phyloP scores from a whole-genome alignment of 495 filamentous ascomycete genomes.

The Penicillium alfredii region DNA sequence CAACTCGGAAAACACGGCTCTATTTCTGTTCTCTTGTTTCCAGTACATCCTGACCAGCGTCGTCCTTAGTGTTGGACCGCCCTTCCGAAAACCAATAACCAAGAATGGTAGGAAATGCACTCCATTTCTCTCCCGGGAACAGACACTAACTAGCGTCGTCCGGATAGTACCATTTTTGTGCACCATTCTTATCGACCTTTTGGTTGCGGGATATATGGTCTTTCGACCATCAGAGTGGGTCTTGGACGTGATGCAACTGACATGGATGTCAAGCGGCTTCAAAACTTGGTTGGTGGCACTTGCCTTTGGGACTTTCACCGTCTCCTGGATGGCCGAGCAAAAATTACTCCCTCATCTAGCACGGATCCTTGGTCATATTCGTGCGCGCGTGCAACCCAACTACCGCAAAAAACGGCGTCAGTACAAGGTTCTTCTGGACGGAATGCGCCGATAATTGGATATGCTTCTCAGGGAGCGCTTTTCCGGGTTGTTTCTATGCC shows the following conservation, averaged over 20 bases:
- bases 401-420: conserved; percentile 70
- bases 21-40: conserved; percentile 87
- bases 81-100: conserved; percentile 76
- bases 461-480: no score
- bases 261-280: conserved; percentile 63
- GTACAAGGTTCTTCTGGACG: conserved; percentile 76
- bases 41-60: conserved; percentile 89
- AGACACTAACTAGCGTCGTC: conserved; percentile 1
- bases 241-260: conserved; percentile 75
- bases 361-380: conserved; percentile 56
- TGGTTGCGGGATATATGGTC: conserved; percentile 70
- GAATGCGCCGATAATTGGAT: conserved; percentile 55
- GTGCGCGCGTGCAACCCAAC: conserved; percentile 47
- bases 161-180: conserved; percentile 61
- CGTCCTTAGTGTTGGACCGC: conserved; percentile 80
- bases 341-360: conserved; percentile 64
- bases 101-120: conserved; percentile 60
- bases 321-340: conserved; percentile 67
- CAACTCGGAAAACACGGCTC: conserved; percentile 86
- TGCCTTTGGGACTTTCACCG: conserved; percentile 57
- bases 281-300: conserved; percentile 63
- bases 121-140: not conserved
- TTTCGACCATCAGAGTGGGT: conserved; percentile 65
- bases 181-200: conserved; percentile 61
- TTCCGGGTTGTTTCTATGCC: no score